Evolutionary conservation across 1,139 yeast genomes (phyloP), one percentile per base, ranked within the genome.

Genomic region (Tardiomyces digboiensis): DNA sequence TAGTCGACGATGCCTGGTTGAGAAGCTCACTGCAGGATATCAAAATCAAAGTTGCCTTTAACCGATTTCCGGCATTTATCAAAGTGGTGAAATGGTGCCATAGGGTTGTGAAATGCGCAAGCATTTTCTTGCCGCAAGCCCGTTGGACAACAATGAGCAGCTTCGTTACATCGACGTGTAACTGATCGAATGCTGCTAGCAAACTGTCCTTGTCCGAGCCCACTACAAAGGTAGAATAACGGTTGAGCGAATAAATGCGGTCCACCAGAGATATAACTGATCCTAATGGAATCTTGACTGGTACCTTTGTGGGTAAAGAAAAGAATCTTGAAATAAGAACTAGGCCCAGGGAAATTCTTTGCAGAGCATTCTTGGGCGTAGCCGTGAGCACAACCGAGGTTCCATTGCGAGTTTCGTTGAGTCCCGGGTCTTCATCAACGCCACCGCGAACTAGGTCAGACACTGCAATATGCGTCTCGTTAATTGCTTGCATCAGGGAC

Each of bases 31-130:
- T 16, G 16, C 16, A n/a, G 4, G 33, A 26, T 5, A 16, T 3
- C 5, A 26, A 78, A 65, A 42, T 75, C 78, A 29, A 82, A 74
- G 58, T 83, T 85, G 1, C 42, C 44, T 44, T 45, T 44, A 42
- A 41, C 45, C 39, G 49, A 43, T 41, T 42, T 46, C 36, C 19
- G 29, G 29, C 46, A 33, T 43, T 51, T 14, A 43, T 50, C 36
- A 44, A 53, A 21, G 41, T 49, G 40, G 45, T 46, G 48, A 52
- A 10, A 42, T 58, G 55, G 43, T 55, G 59, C 43, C 55, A 19
- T 13, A 57, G 45, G 29, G 49, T 51, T 36, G 57, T 60, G 39
- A 49, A 44, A 44, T 56, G 59, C 29, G 52, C 55, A 10, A 57
- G 45, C 18, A 58, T 38, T 29, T 54, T 48, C 13, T 52, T 48